Percentiles rank a stretch among this genome's conserved stretches.
These are phyloP conservation scores for Lachnellula occidentalis DNA, from an alignment of 2,329 filamentous ascomycete genomes.

Conservation along the genomic window DNA sequence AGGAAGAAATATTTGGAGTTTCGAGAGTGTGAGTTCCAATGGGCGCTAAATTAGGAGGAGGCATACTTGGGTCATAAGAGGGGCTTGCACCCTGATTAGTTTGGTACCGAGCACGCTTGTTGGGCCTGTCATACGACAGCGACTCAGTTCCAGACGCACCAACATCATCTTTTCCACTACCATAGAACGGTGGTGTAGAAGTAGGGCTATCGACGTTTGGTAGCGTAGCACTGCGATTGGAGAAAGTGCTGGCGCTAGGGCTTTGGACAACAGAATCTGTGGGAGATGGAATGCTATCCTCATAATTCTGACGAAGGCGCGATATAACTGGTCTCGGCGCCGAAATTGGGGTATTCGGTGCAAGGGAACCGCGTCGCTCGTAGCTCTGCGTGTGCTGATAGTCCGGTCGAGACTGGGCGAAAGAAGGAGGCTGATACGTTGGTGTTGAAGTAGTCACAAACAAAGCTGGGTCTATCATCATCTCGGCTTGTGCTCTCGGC, in stretches of 20 bases:
- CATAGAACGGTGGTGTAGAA: constrained; percentile 13
- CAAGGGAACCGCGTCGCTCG: constrained; percentile 18
- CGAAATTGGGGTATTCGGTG: constrained; percentile 5
- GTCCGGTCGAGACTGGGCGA: constrained; percentile 3
- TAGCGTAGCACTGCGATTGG: constrained; percentile 9
- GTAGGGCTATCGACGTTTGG: constrained; percentile 14
- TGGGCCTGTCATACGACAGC: constrained; percentile 9
- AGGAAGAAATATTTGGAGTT: not conserved
- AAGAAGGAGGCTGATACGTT: constrained; percentile 5
- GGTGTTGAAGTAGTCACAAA: constrained; percentile 5
- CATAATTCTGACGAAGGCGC: constrained; percentile 9
- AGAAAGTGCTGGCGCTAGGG: constrained; percentile 9
- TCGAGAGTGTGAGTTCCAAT: constrained; percentile 10
- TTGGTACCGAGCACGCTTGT: constrained; percentile 21
- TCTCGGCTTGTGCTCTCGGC: not conserved
- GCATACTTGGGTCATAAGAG: constrained; percentile 15
- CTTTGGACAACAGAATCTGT: constrained; percentile 21
- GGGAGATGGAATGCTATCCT: constrained; percentile 19
- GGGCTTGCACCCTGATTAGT: constrained; percentile 2
- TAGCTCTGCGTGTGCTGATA: constrained; percentile 21
- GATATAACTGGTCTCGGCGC: constrained; percentile 4
- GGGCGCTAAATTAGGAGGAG: constrained; percentile 16
- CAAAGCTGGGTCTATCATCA: constrained; percentile 20
- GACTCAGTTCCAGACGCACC: constrained; percentile 2
- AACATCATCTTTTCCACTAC: constrained; percentile 7